Evolutionary conservation across 257 asterid species (phyloP).

Genomic region (Capsicum pubescens): DNA sequence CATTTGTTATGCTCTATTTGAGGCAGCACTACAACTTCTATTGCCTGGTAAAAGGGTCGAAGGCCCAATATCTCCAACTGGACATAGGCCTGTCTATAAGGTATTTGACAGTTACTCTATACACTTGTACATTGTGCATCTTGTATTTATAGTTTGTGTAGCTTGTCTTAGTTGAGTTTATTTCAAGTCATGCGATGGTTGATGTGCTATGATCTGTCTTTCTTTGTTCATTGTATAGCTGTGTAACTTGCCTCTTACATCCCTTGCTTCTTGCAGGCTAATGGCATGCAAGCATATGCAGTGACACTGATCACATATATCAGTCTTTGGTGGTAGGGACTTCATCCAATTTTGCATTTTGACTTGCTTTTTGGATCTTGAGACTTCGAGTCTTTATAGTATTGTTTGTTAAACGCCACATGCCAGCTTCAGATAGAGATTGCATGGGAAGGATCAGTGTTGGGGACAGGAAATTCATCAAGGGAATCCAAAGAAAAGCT

Average conservation of each 20-base stretch:
- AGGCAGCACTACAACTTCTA: conserved; percentile 90
- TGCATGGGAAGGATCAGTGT: not conserved
- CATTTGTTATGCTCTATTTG: conserved; percentile 74
- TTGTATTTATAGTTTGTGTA: not conserved
- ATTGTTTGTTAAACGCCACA: not conserved
- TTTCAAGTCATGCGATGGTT: conserved; percentile 12
- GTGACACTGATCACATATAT: conserved; percentile 76
- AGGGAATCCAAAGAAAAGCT: not conserved
- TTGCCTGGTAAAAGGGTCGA: conserved; percentile 86
- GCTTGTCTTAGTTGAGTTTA: not conserved
- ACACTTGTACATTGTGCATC: not conserved
- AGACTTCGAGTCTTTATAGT: not conserved
- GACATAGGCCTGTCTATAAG: conserved; percentile 91
- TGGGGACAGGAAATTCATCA: not conserved
- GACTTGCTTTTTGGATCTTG: not conserved
- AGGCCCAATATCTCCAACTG: conserved; percentile 93
- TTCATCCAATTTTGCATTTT: conserved; percentile 19
- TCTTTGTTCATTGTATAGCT: not conserved
- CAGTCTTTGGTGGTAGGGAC: conserved; percentile 88
- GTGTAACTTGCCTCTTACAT: not conserved
- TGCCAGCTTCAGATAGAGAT: not conserved
- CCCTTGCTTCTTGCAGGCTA: conserved; percentile 63
- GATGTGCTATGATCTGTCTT: not conserved
- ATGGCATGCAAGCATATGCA: conserved; percentile 83
- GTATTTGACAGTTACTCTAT: conserved; percentile 35